Percentiles rank a stretch among this genome's conserved stretches.
Evolutionary conservation across 2,329 filamentous ascomycete genomes (phyloP).

Genomic region (Penicillium sp.): DNA sequence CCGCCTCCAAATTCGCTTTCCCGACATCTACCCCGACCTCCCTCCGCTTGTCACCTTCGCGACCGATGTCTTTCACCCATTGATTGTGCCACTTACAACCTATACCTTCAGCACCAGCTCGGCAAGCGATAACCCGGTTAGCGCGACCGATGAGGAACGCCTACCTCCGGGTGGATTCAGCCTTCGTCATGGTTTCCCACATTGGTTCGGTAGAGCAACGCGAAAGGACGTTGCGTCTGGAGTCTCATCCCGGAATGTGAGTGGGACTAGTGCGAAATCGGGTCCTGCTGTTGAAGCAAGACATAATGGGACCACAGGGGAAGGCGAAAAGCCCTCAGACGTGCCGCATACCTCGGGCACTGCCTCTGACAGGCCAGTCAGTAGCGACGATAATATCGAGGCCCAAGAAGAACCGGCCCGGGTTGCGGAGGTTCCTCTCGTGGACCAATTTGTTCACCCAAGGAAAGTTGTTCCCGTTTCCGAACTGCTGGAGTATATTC

Average conservation of each 20-base stretch:
- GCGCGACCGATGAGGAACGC: conserved; percentile 79
- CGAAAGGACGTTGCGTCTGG: conserved; percentile 44
- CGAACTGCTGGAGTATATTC: conserved; percentile 78
- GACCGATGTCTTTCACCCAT: conserved; percentile 92
- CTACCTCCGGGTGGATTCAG: conserved; percentile 89
- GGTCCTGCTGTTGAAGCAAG: conserved; percentile 4
- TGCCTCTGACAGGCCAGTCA: background rate
- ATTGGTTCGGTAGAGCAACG: conserved; percentile 75
- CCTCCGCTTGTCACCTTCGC: conserved; percentile 86
- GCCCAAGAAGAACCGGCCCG: conserved; percentile 4
- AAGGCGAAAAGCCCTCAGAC: conserved; percentile 2
- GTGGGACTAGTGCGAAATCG: conserved; percentile 40
- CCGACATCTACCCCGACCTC: conserved; percentile 74
- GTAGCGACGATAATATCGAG: conserved; percentile 4
- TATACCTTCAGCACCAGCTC: conserved; percentile 87
- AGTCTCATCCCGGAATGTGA: conserved; percentile 48
- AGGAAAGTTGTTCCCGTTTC: conserved; percentile 60
- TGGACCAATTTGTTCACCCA: conserved; percentile 22
- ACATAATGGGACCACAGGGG: background rate
- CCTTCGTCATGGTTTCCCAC: conserved; percentile 84
- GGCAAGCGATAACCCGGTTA: conserved; percentile 75
- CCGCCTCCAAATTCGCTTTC: conserved; percentile 88
- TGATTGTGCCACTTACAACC: conserved; percentile 90
- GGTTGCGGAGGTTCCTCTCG: conserved; percentile 16
- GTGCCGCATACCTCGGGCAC: background rate